These are phyloP conservation scores for Solanum arcanum DNA, from an alignment of 257 asterid genomes.

Conservation along the genomic window DNA sequence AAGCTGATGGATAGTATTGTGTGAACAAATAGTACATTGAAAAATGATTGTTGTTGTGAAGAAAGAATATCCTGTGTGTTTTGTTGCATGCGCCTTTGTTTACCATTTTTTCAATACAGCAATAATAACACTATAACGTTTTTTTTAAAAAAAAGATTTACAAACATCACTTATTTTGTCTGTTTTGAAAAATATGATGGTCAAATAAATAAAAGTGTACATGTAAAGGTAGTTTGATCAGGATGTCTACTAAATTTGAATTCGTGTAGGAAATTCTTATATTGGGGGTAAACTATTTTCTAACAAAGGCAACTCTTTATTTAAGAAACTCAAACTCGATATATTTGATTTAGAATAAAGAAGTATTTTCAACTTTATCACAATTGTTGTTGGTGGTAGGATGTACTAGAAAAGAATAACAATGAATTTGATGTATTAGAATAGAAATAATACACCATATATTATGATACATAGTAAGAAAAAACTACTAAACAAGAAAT, in stretches of 20 bases:
- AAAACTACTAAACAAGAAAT: not conserved
- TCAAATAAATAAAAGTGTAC: not conserved
- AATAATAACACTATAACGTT: not conserved
- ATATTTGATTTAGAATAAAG: not conserved
- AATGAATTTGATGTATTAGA: not conserved
- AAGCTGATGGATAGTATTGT: not conserved
- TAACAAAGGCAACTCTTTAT: too few relatives aligned
- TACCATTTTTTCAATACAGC: conserved; percentile 23
- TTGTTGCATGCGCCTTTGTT: conserved; percentile 3
- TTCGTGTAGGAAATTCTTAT: fast-evolving
- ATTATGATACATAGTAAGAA: too few relatives aligned
- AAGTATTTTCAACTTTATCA: not conserved
- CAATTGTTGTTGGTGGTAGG: not conserved
- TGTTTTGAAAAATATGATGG: conserved; percentile 19
- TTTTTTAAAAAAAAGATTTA: not conserved
- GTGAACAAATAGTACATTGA: conserved; percentile 6
- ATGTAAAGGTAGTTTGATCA: not conserved
- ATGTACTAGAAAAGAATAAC: not conserved
- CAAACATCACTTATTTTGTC: conserved; percentile 28
- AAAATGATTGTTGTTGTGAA: conserved; percentile 45
- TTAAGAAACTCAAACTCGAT: fast-evolving
- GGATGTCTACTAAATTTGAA: not conserved
- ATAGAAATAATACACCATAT: not conserved
- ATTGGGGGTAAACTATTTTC: fast-evolving
- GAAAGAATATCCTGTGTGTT: conserved; percentile 24